Evolutionary conservation across 495 filamentous ascomycete species (phyloP).

Genomic region (Penicillium crystallinum): DNA sequence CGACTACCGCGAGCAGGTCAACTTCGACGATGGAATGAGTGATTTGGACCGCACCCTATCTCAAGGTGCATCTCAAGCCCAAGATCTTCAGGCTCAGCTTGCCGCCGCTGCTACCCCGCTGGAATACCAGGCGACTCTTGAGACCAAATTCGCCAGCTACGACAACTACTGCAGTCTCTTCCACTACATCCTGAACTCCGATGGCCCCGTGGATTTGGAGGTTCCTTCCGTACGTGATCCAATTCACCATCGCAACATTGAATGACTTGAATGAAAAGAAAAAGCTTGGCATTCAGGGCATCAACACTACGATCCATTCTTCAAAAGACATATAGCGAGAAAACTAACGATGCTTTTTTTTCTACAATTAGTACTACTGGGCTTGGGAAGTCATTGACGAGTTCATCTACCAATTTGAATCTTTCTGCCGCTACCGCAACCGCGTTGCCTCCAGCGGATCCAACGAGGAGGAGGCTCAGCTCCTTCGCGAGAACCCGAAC

Average conservation of each 20-base stretch:
- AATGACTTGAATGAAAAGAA: slow-evolving; percentile 15
- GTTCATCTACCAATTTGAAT: slow-evolving; percentile 99
- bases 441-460: slow-evolving; percentile 79
- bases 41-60: slow-evolving; percentile 65
- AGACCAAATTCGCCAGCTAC: slow-evolving; percentile 96
- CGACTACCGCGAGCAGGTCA: slow-evolving; percentile 92
- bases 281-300: slow-evolving; percentile 13
- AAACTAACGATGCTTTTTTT: slow-evolving; percentile 12
- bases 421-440: slow-evolving; percentile 93
- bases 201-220: slow-evolving; percentile 94
- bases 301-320: background rate
- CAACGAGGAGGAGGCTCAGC: slow-evolving; percentile 81
- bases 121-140: slow-evolving; percentile 89
- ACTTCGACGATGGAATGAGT: slow-evolving; percentile 78
- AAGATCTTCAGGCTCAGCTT: slow-evolving; percentile 87
- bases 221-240: slow-evolving; percentile 74
- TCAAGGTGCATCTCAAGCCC: slow-evolving; percentile 44
- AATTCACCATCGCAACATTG: background rate
- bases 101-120: slow-evolving; percentile 86
- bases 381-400: slow-evolving; percentile 99
- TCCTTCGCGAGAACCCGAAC: slow-evolving; percentile 93
- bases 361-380: slow-evolving; percentile 85
- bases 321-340: background rate
- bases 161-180: slow-evolving; percentile 99
- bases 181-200: slow-evolving; percentile 98